phyloP scores from a whole-genome alignment of 768 basidiomycete genomes.

The Vishniacozyma victoriae region DNA sequence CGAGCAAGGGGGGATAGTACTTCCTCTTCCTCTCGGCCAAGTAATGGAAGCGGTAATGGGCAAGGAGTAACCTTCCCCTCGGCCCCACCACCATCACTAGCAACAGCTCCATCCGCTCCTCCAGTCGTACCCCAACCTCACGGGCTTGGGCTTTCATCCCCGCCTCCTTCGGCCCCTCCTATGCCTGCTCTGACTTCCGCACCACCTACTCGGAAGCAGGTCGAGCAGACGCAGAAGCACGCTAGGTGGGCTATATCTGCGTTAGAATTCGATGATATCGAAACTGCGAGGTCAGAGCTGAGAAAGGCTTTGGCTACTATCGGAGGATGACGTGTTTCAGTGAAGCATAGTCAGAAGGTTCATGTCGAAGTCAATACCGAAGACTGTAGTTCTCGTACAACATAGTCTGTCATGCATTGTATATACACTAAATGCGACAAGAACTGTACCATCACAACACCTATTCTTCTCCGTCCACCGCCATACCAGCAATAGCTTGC shows the following conservation, averaged over 20 bases:
- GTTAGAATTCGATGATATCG: slow-evolving; percentile 89
- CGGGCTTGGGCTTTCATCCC: slow-evolving; percentile 22
- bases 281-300: slow-evolving; percentile 78
- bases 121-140: slow-evolving; percentile 17
- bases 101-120: slow-evolving; percentile 24
- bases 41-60: not conserved
- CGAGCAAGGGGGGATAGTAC: not conserved
- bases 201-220: slow-evolving; percentile 46
- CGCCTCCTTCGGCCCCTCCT: slow-evolving; percentile 10
- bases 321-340: slow-evolving; percentile 27
- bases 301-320: slow-evolving; percentile 59
- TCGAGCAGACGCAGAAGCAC: slow-evolving; percentile 80
- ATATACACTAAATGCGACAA: no score
- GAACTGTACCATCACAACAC: no score
- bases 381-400: no score
- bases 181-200: slow-evolving; percentile 3
- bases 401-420: no score
- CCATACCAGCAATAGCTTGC: no score
- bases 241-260: slow-evolving; percentile 88
- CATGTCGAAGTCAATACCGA: no score
- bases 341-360: no score
- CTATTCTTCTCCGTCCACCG: no score
- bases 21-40: not conserved
- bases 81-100: slow-evolving; percentile 33
- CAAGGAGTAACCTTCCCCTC: slow-evolving; percentile 26